These are phyloP conservation scores for Medakamo hakoo DNA, from an alignment of 139 green algal species.

Conservation along the genomic window DNA sequence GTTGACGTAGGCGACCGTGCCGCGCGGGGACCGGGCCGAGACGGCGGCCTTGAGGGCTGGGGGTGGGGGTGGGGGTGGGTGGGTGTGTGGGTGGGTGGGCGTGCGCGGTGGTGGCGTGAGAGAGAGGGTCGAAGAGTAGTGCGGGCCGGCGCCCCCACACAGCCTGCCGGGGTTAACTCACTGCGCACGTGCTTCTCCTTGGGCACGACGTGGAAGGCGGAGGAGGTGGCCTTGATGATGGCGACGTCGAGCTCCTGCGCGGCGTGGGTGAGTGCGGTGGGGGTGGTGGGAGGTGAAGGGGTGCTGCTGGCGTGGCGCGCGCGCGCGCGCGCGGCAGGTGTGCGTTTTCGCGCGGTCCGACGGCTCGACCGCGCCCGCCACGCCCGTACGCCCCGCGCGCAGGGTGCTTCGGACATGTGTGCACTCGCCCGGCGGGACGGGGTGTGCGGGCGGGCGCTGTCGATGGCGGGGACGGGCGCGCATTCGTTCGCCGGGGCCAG, in stretches of 20 bases:
- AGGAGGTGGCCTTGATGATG: constrained; percentile 83
- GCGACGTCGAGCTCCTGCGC: constrained; percentile 71
- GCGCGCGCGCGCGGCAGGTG: too few relatives aligned
- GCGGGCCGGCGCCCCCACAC: not conserved
- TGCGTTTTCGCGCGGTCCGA: too few relatives aligned
- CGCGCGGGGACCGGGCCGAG: not conserved
- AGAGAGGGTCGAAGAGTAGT: not conserved
- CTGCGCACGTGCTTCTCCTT: constrained; percentile 94
- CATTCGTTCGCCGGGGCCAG: too few relatives aligned
- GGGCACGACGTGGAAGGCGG: constrained; percentile 60
- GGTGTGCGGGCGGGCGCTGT: too few relatives aligned
- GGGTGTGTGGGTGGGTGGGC: not conserved
- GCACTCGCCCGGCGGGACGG: too few relatives aligned
- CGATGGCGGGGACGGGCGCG: too few relatives aligned
- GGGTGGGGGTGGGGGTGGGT: not conserved
- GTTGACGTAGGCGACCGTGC: constrained; percentile 20
- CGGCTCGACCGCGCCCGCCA: too few relatives aligned
- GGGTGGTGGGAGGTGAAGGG: too few relatives aligned
- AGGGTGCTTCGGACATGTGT: too few relatives aligned
- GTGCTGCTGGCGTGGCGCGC: too few relatives aligned
- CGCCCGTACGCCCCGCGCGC: too few relatives aligned
- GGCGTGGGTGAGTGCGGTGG: too few relatives aligned
- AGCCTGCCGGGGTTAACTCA: constrained; percentile 8
- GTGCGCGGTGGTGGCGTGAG: not conserved
- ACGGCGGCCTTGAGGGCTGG: constrained; percentile 21